These are phyloP conservation scores for Aspergillus transmontanensis DNA, from an alignment of 2,329 filamentous ascomycete species.

Conservation along the genomic window DNA sequence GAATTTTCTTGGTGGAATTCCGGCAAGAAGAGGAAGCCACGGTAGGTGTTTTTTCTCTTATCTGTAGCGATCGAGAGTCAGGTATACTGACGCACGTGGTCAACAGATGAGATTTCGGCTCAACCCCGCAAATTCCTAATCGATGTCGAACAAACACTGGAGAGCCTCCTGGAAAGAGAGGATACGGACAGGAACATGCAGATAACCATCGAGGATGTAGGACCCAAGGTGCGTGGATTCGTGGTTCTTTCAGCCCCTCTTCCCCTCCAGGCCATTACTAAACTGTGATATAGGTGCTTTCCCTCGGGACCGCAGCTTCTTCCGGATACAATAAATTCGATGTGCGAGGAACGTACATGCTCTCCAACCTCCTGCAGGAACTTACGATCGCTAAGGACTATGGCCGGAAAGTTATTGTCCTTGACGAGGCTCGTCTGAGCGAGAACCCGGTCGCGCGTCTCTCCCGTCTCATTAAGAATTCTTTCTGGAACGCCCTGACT, in stretches of 20 bases:
- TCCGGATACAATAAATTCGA: conserved; percentile 87
- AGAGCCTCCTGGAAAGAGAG: conserved; percentile 78
- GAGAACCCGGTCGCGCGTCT: conserved; percentile 93
- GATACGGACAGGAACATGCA: conserved; percentile 94
- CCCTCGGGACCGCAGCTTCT: conserved; percentile 80
- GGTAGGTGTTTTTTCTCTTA: conserved; percentile 33
- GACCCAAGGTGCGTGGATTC: conserved; percentile 70
- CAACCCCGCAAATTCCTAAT: conserved; percentile 80
- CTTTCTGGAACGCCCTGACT: conserved; percentile 92
- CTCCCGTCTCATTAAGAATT: conserved; percentile 80
- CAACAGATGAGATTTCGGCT: conserved; percentile 70
- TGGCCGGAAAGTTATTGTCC: conserved; percentile 82
- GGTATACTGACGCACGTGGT: conserved; percentile 17
- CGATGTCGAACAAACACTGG: conserved; percentile 80
- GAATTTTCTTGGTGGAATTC: conserved; percentile 35
- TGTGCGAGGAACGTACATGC: conserved; percentile 93
- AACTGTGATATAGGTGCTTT: conserved; percentile 62
- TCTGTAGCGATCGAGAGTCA: background rate
- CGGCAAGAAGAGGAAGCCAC: conserved; percentile 47
- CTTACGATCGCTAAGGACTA: conserved; percentile 89
- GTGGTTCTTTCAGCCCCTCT: background rate
- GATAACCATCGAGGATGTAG: conserved; percentile 95
- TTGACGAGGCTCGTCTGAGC: conserved; percentile 87
- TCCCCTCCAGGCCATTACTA: background rate
- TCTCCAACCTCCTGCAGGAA: conserved; percentile 95